phyloP scores from a whole-genome alignment of 2,329 filamentous ascomycete genomes.

The Cladosporium halotolerans region DNA sequence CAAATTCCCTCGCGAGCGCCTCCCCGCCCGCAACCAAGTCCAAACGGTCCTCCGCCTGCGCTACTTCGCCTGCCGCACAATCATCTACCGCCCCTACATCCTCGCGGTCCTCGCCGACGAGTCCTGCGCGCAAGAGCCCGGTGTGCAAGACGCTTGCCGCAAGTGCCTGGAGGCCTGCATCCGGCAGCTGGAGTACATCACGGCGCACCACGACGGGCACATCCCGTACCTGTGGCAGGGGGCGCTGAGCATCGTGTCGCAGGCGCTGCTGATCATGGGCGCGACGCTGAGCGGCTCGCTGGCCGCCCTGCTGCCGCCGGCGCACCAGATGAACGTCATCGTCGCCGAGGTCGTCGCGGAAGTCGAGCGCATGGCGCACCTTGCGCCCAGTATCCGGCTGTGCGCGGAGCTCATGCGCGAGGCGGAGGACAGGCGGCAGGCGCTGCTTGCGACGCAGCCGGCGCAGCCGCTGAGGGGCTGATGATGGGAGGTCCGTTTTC shows the following conservation, averaged over 20 bases:
- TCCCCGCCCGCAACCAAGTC: constrained; percentile 63
- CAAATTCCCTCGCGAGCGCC: constrained; percentile 68
- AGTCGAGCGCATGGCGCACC: constrained; percentile 64
- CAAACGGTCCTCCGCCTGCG: constrained; percentile 73
- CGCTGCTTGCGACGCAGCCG: constrained; percentile 35
- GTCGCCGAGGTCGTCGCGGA: constrained; percentile 72
- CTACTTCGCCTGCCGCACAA: constrained; percentile 79
- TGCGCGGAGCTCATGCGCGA: constrained; percentile 77
- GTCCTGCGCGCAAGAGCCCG: constrained; percentile 61
- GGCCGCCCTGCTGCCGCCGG: constrained; percentile 55
- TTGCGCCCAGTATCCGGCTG: constrained; percentile 69
- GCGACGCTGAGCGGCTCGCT: constrained; percentile 73
- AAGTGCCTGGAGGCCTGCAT: constrained; percentile 77
- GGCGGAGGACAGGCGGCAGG: constrained; percentile 63
- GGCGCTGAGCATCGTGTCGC: constrained; percentile 73
- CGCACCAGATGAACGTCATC: constrained; percentile 60
- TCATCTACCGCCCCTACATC: constrained; percentile 80
- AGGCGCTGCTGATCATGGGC: constrained; percentile 76
- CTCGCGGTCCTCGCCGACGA: constrained; percentile 74
- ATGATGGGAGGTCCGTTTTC: neutral
- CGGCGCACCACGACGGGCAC: constrained; percentile 73
- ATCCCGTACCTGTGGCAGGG: constrained; percentile 84
- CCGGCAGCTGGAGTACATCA: constrained; percentile 71
- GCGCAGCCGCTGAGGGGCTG: neutral
- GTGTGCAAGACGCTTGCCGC: constrained; percentile 70